Conservation (phyloP, 2,329 filamentous ascomycete genomes). For the Scedosporium aurantiacum region DNA sequence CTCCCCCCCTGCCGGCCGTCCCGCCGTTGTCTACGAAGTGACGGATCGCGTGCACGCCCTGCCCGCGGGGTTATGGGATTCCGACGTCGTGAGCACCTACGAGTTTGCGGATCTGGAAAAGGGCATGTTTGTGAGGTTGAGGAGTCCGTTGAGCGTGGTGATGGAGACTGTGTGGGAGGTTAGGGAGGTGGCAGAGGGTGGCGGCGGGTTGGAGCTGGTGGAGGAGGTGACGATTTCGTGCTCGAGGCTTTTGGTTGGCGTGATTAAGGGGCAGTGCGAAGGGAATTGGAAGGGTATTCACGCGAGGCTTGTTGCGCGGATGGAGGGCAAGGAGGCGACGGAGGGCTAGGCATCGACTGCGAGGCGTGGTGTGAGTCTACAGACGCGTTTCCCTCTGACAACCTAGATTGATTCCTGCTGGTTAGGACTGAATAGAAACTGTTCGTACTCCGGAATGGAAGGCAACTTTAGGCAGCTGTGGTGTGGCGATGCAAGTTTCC, state of each 20-base stretch:
- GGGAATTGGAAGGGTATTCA: slow-evolving; percentile 39
- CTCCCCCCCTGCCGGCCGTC: slow-evolving; percentile 11
- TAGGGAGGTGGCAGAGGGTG: slow-evolving; percentile 16
- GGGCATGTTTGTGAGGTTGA: slow-evolving; percentile 40
- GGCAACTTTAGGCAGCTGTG: too few species aligned
- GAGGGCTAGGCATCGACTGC: not conserved
- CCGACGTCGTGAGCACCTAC: slow-evolving; percentile 40
- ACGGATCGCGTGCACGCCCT: slow-evolving; percentile 39
- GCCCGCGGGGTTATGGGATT: slow-evolving; percentile 44
- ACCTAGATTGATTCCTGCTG: not conserved
- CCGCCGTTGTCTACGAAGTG: slow-evolving; percentile 31
- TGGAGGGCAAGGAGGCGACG: slow-evolving; percentile 20
- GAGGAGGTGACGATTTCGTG: slow-evolving; percentile 40
- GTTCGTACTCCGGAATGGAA: too few species aligned
- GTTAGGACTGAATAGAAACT: too few species aligned
- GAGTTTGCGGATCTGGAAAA: slow-evolving; percentile 39
- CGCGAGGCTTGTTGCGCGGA: slow-evolving; percentile 28
- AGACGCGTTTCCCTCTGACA: too few species aligned
- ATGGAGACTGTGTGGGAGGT: slow-evolving; percentile 44
- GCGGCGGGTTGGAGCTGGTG: slow-evolving; percentile 28
- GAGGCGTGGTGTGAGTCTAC: not conserved
- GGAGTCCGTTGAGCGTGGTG: slow-evolving; percentile 36
- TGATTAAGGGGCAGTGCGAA: slow-evolving; percentile 41
- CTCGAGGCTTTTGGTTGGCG: slow-evolving; percentile 35
- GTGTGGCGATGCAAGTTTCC: too few species aligned